These are phyloP conservation scores for Penicillium odoratum DNA, from an alignment of 495 filamentous ascomycete species.

Conservation along the genomic window DNA sequence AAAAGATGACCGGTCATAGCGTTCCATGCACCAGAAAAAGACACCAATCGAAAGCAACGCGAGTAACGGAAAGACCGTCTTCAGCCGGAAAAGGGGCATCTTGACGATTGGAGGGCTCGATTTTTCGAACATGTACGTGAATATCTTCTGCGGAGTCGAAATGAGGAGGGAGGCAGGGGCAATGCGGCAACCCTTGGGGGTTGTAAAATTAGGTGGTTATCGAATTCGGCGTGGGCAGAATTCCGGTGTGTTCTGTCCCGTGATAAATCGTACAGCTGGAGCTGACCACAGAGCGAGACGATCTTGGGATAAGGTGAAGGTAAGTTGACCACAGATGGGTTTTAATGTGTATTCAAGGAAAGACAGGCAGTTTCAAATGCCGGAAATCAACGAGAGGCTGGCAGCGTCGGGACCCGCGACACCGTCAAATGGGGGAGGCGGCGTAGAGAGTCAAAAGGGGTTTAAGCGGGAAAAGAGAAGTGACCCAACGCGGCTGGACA, in stretches of 20 bases:
- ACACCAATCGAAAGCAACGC: constrained; percentile 46
- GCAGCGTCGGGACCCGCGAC: constrained; percentile 41
- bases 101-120: constrained; percentile 33
- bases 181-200: constrained; percentile 5
- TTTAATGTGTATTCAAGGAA: constrained; percentile 21
- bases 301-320: background rate
- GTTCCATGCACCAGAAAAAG: constrained; percentile 49
- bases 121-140: constrained; percentile 42
- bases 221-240: constrained; percentile 12
- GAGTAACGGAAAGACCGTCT: constrained; percentile 46
- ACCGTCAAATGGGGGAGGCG: constrained; percentile 24
- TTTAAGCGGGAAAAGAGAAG: constrained; percentile 6
- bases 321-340: background rate
- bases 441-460: constrained; percentile 8
- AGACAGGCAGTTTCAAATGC: constrained; percentile 30
- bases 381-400: constrained; percentile 35
- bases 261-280: constrained; percentile 13
- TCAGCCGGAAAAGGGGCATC: constrained; percentile 48
- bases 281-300: constrained; percentile 8
- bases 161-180: background rate
- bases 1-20: constrained; percentile 45
- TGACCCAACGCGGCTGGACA: constrained; percentile 30
- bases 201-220: background rate
- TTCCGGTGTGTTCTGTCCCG: constrained; percentile 16
- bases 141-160: constrained; percentile 4